Evolutionary conservation across 768 basidiomycete genomes (phyloP).

Genomic region (Mrakia hoshinonis): DNA sequence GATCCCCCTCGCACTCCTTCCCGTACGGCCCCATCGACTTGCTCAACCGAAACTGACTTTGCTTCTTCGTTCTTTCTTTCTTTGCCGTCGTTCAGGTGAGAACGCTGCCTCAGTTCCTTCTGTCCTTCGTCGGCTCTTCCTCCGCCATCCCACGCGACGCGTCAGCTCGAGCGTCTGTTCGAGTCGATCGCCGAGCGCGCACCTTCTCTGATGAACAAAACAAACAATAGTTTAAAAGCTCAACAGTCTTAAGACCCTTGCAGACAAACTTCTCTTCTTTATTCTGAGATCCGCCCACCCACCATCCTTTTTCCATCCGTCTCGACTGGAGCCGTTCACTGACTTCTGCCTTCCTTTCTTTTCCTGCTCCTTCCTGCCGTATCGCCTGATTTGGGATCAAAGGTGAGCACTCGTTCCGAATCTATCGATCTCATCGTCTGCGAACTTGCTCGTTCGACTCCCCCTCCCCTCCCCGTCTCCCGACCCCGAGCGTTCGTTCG

Average conservation of each 20-base stretch:
- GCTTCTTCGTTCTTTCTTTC: neutral
- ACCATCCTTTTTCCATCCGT: neutral
- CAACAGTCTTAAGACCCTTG: conserved; percentile 41
- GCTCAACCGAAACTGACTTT: neutral
- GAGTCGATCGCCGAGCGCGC: neutral
- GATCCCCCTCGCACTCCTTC: conserved; percentile 12
- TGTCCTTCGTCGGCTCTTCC: neutral
- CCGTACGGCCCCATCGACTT: neutral
- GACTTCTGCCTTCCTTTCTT: neutral
- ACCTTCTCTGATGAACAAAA: conserved; percentile 36
- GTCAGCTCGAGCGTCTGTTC: neutral
- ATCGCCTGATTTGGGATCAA: neutral
- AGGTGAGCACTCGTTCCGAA: neutral
- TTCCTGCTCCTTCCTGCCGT: neutral
- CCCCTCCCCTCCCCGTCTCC: neutral
- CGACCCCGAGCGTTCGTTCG: neutral
- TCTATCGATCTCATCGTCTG: neutral
- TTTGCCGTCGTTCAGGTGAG: conserved; percentile 6
- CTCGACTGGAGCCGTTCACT: neutral
- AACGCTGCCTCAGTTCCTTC: no score
- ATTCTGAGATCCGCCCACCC: conserved; percentile 35
- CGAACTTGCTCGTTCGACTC: neutral
- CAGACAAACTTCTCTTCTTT: conserved; percentile 40
- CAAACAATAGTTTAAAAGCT: conserved; percentile 40
- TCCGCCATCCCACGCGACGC: neutral